These are phyloP conservation scores for Dittrichia graveolens DNA, from an alignment of 129 eudicot species.

Conservation along the genomic window DNA sequence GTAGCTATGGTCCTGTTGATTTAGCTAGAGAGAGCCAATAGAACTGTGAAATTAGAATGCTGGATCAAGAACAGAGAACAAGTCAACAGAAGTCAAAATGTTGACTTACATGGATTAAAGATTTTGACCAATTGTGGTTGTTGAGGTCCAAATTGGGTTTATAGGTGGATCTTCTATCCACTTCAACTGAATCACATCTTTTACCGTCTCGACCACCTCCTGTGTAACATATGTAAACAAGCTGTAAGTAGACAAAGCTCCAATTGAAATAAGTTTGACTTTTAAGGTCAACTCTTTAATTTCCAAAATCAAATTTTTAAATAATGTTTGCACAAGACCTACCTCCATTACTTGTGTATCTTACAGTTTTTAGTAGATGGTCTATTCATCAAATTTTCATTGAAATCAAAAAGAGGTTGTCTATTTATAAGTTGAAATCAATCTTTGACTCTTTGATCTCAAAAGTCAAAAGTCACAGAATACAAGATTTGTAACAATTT, in stretches of 20 bases:
- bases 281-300: constrained; percentile 21
- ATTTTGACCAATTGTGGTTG: constrained; percentile 32
- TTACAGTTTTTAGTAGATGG: background rate
- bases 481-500: background rate
- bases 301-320: background rate
- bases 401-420: background rate
- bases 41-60: background rate
- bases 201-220: constrained; percentile 42
- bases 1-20: constrained; percentile 54
- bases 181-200: constrained; percentile 32
- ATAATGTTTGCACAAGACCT: background rate
- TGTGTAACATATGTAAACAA: background rate
- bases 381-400: background rate
- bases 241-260: background rate
- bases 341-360: background rate
- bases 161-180: constrained; percentile 61
- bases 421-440: constrained; percentile 2
- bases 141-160: constrained; percentile 29
- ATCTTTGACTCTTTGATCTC: constrained; percentile 4
- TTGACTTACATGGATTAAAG: constrained; percentile 49
- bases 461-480: constrained; percentile 10
- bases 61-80: background rate
- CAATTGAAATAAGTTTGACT: constrained; percentile 27
- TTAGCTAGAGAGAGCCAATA: constrained; percentile 35
- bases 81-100: background rate